Evolutionary conservation across 805 yeast genomes (phyloP).

Genomic region (Pichia heedii): DNA sequence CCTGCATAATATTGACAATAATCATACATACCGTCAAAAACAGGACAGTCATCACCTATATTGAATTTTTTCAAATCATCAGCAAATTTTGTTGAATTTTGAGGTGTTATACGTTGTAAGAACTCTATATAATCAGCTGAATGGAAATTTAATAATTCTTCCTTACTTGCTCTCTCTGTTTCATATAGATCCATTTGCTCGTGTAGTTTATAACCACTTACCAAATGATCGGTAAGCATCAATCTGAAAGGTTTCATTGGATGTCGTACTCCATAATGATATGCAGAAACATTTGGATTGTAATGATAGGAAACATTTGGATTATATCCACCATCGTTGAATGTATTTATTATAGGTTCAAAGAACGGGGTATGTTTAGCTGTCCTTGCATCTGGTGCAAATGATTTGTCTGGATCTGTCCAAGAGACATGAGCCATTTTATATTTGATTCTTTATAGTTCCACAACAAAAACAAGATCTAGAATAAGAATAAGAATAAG

Average conservation of each 20-base stretch:
- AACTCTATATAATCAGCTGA: conserved; percentile 80
- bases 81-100: conserved; percentile 49
- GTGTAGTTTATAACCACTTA: conserved; percentile 74
- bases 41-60: conserved; percentile 92
- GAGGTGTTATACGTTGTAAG: conserved; percentile 68
- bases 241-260: conserved; percentile 98
- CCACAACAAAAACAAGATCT: no score
- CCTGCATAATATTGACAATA: conserved; percentile 86
- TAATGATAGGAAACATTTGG: conserved; percentile 80
- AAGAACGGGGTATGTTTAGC: conserved; percentile 34
- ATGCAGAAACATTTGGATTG: conserved; percentile 70
- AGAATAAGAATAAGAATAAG: background rate
- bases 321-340: conserved; percentile 31
- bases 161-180: conserved; percentile 73
- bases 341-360: conserved; percentile 33
- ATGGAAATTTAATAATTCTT: conserved; percentile 77
- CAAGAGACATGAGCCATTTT: conserved; percentile 11
- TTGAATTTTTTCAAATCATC: conserved; percentile 62
- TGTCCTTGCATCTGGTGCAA: conserved; percentile 20
- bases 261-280: conserved; percentile 87
- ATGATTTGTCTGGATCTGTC: conserved; percentile 22
- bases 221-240: conserved; percentile 88
- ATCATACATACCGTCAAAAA: conserved; percentile 90
- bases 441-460: no score
- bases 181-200: conserved; percentile 84